phyloP scores from a whole-genome alignment of 129 eudicot species.

The Silybum marianum region DNA sequence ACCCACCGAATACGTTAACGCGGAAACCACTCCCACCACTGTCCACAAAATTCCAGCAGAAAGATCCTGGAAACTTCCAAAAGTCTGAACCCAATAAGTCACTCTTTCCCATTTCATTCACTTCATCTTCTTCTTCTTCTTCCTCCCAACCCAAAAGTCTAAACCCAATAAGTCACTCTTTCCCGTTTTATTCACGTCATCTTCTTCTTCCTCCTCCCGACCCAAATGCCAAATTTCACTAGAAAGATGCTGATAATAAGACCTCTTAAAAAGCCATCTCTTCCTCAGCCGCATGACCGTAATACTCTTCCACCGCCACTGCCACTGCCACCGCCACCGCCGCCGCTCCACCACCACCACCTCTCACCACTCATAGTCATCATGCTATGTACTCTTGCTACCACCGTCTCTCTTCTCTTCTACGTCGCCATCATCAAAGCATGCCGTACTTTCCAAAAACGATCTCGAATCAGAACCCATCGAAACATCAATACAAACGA shows the following conservation, averaged over 20 bases:
- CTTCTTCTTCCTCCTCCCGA: background rate
- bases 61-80: background rate
- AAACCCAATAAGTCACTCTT: background rate
- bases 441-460: slow-evolving; percentile 8
- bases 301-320: background rate
- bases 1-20: background rate
- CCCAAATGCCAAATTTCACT: background rate
- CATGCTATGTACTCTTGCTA: slow-evolving; percentile 33
- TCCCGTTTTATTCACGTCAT: background rate
- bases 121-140: background rate
- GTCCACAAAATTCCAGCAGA: background rate
- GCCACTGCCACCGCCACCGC: background rate
- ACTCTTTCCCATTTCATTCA: background rate
- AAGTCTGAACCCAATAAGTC: background rate
- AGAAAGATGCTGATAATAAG: background rate
- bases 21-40: background rate
- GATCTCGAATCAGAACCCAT: background rate
- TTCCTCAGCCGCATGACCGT: background rate
- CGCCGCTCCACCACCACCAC: background rate
- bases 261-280: background rate
- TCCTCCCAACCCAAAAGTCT: background rate
- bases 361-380: slow-evolving; percentile 36
- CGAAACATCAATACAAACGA: background rate
- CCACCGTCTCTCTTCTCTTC: slow-evolving; percentile 22
- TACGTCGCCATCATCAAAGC: slow-evolving; percentile 31